Conservation (phyloP, 768 basidiomycete genomes). For the Chalciporus sphaerocephalus region DNA sequence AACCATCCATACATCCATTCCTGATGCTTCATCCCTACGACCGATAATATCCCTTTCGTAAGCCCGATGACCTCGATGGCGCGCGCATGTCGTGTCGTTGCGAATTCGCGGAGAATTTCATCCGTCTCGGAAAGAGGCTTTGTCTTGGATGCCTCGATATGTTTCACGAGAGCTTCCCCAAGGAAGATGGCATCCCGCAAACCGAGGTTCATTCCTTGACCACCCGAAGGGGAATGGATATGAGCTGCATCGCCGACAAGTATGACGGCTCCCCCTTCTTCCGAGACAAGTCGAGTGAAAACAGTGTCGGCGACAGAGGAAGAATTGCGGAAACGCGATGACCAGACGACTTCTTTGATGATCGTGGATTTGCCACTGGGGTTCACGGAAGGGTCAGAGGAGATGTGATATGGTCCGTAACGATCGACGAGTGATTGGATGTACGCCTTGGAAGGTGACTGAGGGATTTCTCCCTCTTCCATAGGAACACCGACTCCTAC, state of each 20-base stretch:
- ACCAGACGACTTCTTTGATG: conserved; percentile 40
- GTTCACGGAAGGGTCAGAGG: conserved; percentile 35
- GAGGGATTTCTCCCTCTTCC: conserved; percentile 33
- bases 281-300: conserved; percentile 29
- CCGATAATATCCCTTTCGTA: conserved; percentile 33
- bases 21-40: conserved; percentile 21
- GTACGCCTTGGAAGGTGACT: conserved; percentile 37
- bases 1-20: conserved; percentile 20
- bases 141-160: conserved; percentile 21
- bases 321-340: conserved; percentile 44
- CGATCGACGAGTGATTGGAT: conserved; percentile 42
- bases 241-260: conserved; percentile 48
- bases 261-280: conserved; percentile 17
- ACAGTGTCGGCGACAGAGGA: conserved; percentile 40
- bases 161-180: conserved; percentile 39
- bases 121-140: conserved; percentile 22
- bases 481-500: conserved; percentile 39
- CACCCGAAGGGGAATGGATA: conserved; percentile 53
- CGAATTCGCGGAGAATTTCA: conserved; percentile 33
- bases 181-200: conserved; percentile 49
- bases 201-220: conserved; percentile 58
- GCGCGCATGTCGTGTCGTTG: conserved; percentile 32
- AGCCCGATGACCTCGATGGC: conserved; percentile 41
- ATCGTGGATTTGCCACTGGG: conserved; percentile 22
- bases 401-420: conserved; percentile 34